phyloP scores from a whole-genome alignment of 2,329 filamentous ascomycete genomes.

The Fusarium avenaceum region DNA sequence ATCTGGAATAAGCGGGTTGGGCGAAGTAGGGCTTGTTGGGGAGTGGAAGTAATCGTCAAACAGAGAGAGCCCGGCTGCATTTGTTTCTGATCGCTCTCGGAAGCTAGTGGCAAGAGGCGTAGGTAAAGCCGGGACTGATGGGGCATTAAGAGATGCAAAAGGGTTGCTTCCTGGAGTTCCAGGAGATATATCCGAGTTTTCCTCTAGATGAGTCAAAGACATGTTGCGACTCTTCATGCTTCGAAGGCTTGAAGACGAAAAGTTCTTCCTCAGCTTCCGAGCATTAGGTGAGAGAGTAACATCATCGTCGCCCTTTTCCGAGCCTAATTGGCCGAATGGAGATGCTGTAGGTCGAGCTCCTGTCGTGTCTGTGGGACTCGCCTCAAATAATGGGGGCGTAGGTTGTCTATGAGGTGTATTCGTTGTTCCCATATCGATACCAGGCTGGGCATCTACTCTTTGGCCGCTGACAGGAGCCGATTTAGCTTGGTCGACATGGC shows the following conservation, averaged over 20 bases:
- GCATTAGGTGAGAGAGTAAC: constrained; percentile 67
- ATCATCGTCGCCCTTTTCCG: constrained; percentile 56
- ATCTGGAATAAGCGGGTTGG: constrained; percentile 71
- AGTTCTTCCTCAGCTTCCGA: constrained; percentile 71
- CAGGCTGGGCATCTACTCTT: constrained; percentile 20
- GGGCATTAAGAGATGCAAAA: constrained; percentile 68
- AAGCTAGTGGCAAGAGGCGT: constrained; percentile 76
- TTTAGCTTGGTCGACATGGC: constrained; percentile 31
- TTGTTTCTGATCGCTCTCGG: constrained; percentile 67
- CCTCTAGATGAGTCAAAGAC: constrained; percentile 73
- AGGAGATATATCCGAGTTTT: constrained; percentile 76
- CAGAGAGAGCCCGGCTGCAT: constrained; percentile 77
- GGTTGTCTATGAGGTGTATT: constrained; percentile 41
- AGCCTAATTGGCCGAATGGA: constrained; percentile 52
- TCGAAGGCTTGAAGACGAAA: constrained; percentile 77
- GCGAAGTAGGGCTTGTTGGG: constrained; percentile 72
- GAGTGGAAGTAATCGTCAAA: constrained; percentile 88
- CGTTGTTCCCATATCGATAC: constrained; percentile 18
- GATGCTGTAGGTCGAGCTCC: constrained; percentile 46
- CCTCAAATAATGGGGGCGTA: constrained; percentile 47
- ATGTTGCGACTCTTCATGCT: constrained; percentile 82
- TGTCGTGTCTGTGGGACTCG: constrained; percentile 48
- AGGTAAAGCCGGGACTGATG: constrained; percentile 70
- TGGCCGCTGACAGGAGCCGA: constrained; percentile 25
- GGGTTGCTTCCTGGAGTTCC: constrained; percentile 79